Conservation (phyloP, 495 filamentous ascomycete species). For the Pseudoneurospora amorphoporcata region DNA sequence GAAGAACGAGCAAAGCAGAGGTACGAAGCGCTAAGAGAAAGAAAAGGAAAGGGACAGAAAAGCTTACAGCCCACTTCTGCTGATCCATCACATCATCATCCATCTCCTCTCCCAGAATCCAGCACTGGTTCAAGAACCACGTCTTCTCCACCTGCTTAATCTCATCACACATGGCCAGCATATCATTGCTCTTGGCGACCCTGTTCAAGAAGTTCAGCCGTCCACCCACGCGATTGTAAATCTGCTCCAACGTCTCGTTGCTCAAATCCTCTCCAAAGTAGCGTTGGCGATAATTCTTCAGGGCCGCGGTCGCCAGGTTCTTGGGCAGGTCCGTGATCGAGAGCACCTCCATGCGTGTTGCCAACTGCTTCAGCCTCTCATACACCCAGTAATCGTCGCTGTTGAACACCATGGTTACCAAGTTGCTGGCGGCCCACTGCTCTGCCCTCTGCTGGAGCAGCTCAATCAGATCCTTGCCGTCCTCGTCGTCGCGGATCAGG, state of each 20-base stretch:
- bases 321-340: conserved; percentile 74
- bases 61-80: conserved; percentile 80
- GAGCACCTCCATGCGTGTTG: conserved; percentile 85
- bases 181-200: conserved; percentile 70
- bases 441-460: conserved; percentile 93
- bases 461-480: conserved; percentile 83
- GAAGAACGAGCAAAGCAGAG: too few relatives aligned
- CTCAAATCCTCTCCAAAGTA: conserved; percentile 53
- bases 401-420: conserved; percentile 86
- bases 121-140: conserved; percentile 92
- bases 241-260: conserved; percentile 49
- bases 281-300: conserved; percentile 61
- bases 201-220: conserved; percentile 76
- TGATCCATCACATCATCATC: conserved; percentile 99
- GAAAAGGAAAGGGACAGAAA: not conserved
- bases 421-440: conserved; percentile 81
- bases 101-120: conserved; percentile 87
- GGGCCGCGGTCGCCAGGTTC: conserved; percentile 58
- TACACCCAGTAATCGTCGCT: conserved; percentile 98
- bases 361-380: conserved; percentile 80
- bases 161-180: conserved; percentile 63
- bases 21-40: not conserved
- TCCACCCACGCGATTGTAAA: conserved; percentile 80
- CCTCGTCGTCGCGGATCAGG: conserved; percentile 79
- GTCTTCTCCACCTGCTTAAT: conserved; percentile 79